Evolutionary conservation across 306 rosid genomes (phyloP), one percentile per base, ranked within the genome.

Genomic region (Gleditsia sinensis): DNA sequence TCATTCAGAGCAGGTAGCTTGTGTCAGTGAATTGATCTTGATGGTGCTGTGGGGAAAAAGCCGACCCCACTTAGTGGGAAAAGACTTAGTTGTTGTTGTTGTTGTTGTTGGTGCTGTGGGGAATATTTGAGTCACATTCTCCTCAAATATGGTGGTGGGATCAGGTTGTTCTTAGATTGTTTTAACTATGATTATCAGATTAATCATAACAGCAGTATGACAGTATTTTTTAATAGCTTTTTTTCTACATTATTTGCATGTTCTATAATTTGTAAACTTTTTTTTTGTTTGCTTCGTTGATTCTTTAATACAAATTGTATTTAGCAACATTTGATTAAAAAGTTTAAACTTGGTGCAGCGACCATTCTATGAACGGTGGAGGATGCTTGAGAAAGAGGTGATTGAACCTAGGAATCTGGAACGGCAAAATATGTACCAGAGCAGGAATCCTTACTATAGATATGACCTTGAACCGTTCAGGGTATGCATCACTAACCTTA

Each of bases 341-440:
- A 6, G 61, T 70, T 40, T 70, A 34, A 72, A 78, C 34, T 81
- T 81, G 81, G 67, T 89, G 88, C 94, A 95, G 99, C 97, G 98
- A 74, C 99, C 99, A 60, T 95, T 95, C 81, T 87, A 85, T 69
- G 99, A 95, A 78, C 82, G 99, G 77, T 95, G 98, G 98, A 95
- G 85, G 87, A 92, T 95, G 99, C 96, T 95, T 66, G 99, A 95
- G 88, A 95, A 90, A 85, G 99, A 95, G 83, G 96, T 95, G 78
- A 95, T 95, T 75, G 99, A 95, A 85, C 99, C 96, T 61, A 93
- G 99, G 78, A 95, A 92, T 78, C 42, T 54, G 9, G 99, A 95
- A 79, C 92, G 96, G n/a, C 89, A 87, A 0, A 72, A 60, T 79
- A 84, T 83, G 28, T 87, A 81, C 81, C 95, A 84, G 78, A 86